phyloP scores from a whole-genome alignment of 768 basidiomycete genomes.

The Cystobasidium ongulense region DNA sequence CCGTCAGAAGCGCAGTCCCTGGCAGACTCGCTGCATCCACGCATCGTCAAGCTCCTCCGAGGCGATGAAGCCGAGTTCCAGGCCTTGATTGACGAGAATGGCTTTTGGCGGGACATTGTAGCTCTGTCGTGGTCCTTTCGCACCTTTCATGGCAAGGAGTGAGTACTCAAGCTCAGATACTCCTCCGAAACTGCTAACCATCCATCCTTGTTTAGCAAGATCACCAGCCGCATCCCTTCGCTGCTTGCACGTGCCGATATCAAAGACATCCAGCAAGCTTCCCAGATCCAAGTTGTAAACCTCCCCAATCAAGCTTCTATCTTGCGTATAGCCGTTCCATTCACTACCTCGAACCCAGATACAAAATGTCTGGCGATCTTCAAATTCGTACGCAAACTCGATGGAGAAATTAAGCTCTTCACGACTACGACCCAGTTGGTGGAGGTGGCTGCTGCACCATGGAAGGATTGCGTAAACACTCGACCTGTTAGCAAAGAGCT shows the following conservation, averaged over 20 bases:
- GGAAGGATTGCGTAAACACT: neutral
- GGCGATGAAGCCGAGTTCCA: neutral
- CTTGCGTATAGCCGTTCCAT: neutral
- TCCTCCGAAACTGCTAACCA: neutral
- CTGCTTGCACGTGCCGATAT: neutral
- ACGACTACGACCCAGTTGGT: constrained; percentile 10
- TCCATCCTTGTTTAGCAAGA: neutral
- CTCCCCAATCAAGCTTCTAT: neutral
- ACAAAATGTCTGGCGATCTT: neutral
- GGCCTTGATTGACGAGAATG: neutral
- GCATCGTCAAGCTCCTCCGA: neutral
- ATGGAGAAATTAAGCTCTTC: constrained; percentile 15
- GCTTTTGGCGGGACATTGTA: constrained; percentile 21
- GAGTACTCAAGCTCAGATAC: neutral
- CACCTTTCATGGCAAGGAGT: constrained; percentile 15
- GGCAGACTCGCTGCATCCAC: neutral
- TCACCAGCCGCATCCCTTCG: neutral
- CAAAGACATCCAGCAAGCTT: neutral
- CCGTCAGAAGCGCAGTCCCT: neutral
- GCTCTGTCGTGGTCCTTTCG: constrained; percentile 20
- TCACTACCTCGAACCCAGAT: neutral
- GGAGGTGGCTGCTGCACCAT: constrained; percentile 7
- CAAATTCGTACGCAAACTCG: neutral
- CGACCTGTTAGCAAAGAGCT: neutral
- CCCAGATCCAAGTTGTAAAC: neutral